Percentiles rank a stretch among this genome's conserved stretches.
Evolutionary conservation across 345 rosid species (phyloP).

Genomic region (Eucalyptus grandis): DNA sequence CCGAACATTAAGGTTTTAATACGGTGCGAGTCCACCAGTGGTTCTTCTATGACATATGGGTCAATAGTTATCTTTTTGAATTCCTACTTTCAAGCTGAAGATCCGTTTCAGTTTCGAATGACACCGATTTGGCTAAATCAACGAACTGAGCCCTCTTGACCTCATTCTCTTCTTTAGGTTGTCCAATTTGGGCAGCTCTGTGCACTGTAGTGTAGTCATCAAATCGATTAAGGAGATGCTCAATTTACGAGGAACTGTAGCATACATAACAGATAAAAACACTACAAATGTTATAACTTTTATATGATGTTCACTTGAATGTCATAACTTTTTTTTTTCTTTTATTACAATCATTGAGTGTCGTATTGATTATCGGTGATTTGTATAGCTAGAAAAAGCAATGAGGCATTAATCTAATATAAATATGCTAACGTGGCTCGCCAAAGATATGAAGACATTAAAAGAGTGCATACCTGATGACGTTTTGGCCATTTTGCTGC

Average conservation of each 20-base stretch:
- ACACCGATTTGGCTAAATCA: not conserved
- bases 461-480: not conserved
- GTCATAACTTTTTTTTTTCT: too few species aligned
- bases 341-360: too few species aligned
- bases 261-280: not conserved
- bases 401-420: not conserved
- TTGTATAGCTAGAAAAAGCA: not conserved
- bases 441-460: not conserved
- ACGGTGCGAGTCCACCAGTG: not conserved
- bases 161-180: not conserved
- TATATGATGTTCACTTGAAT: rapidly evolving
- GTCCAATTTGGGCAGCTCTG: not conserved
- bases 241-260: not conserved
- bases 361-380: too few species aligned
- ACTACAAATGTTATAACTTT: too few species aligned
- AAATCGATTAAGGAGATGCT: not conserved
- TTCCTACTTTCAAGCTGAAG: not conserved
- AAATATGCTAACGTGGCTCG: not conserved
- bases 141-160: rapidly evolving
- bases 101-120: not conserved
- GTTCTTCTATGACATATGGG: not conserved
- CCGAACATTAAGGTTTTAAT: not conserved
- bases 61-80: not conserved
- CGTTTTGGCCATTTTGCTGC: not conserved
- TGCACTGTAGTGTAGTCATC: not conserved